Evolutionary conservation across 2,329 filamentous ascomycete species (phyloP), one percentile per base, ranked within the genome.

Genomic region (Venturia aucupariae): DNA sequence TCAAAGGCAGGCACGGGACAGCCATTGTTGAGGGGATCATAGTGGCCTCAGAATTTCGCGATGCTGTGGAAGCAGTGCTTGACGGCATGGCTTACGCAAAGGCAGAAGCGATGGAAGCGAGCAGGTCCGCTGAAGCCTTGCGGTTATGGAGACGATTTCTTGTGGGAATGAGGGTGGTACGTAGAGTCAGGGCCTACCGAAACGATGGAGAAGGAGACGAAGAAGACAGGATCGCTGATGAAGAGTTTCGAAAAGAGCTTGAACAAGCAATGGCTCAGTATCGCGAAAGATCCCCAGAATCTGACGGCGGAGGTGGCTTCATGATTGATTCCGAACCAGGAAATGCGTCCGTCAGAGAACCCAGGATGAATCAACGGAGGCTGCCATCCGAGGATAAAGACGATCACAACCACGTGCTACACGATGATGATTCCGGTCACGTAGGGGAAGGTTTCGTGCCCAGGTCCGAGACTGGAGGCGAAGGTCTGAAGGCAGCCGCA

Each of bases 1-100:
- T 97, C 77, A 87, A 86, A 71, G 92, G 92, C 0, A 85, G 90
- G 2, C 87, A 90, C 64, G 93, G 93, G 19, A 97, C 91, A 2
- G 92, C 94, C 1, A 82, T 97, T 2, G 77, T 94, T 2, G 83
- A 85, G 44, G 94, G 94, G 1, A 83, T 88, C 0, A 86, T 99
- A 0, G 85, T 96, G 0, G 88, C 92, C 0, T 73, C 76, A 19
- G 88, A 93, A 72, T 85, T 86, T 66, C 81, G 79, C 8, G 90
- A 92, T 64, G 92, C 89, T 0, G 81, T 97, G 0, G 77, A 83
- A 65, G 86, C 84, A 4, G 86, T 90, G 0, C 81, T 96, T 22
- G 78, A 79, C 15, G 88, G 85, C 0, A 77, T 97, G 59, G 80
- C 84, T 39, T 84, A 91, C 65, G 79, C 90, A 67, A 82, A 85